phyloP scores from a whole-genome alignment of 352 stramenopile genomes.

The Elongisporangium undulatum region DNA sequence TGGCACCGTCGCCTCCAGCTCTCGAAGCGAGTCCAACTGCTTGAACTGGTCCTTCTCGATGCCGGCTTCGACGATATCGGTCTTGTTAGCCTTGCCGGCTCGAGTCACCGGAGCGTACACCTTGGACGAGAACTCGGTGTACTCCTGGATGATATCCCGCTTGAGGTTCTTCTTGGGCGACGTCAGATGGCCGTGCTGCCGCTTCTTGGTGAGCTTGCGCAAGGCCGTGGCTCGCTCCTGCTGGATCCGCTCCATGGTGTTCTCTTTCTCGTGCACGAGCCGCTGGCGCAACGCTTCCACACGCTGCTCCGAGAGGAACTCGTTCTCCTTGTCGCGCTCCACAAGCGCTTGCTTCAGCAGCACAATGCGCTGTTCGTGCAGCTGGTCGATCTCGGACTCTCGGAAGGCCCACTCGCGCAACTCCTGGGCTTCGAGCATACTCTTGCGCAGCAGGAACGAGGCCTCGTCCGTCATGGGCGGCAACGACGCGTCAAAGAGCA shows the following conservation, averaged over 20 bases:
- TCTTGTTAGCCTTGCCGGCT: constrained; percentile 48
- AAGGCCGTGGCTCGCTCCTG: constrained; percentile 86
- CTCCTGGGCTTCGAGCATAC: constrained; percentile 92
- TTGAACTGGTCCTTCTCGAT: constrained; percentile 49
- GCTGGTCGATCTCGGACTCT: constrained; percentile 86
- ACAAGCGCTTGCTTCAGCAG: constrained; percentile 78
- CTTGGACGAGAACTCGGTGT: constrained; percentile 73
- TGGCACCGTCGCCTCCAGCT: constrained; percentile 63
- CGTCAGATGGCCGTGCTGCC: constrained; percentile 45
- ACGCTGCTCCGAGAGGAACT: constrained; percentile 90
- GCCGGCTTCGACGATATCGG: constrained; percentile 45
- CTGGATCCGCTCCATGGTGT: constrained; percentile 72
- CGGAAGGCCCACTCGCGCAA: constrained; percentile 84
- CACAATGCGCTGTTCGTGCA: constrained; percentile 75
- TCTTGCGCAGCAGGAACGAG: constrained; percentile 86
- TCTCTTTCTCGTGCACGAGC: constrained; percentile 75
- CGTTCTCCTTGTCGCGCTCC: constrained; percentile 87
- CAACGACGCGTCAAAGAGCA: constrained; percentile 79
- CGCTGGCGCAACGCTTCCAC: constrained; percentile 84
- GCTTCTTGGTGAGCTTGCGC: constrained; percentile 87
- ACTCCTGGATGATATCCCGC: constrained; percentile 89
- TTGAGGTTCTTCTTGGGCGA: constrained; percentile 29
- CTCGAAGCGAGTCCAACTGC: constrained; percentile 47
- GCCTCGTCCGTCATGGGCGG: constrained; percentile 94
- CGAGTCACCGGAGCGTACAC: constrained; percentile 84